phyloP scores from a whole-genome alignment of 163 green algal genomes.

The Coccomyxa subellipsoidea region DNA sequence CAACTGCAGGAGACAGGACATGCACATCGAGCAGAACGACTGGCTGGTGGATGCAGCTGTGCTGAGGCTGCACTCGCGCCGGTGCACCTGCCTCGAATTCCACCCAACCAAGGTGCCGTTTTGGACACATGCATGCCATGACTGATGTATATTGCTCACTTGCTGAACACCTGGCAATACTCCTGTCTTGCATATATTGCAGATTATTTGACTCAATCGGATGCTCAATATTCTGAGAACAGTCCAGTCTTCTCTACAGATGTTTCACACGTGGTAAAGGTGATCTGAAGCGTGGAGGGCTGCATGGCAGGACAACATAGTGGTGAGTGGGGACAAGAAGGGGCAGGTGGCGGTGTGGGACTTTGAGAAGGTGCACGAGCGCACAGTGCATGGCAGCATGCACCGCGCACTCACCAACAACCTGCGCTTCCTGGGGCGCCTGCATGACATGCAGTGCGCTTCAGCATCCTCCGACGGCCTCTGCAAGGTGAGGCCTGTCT shows the following conservation, averaged over 20 bases:
- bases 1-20: constrained; percentile 12
- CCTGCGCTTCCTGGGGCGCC: constrained; percentile 47
- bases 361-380: constrained; percentile 75
- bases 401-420: constrained; percentile 68
- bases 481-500: constrained; percentile 44
- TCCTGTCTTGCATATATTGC: too few species aligned
- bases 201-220: too few species aligned
- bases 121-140: too few species aligned
- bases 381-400: constrained; percentile 68
- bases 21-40: constrained; percentile 6
- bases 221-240: too few species aligned
- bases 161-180: too few species aligned
- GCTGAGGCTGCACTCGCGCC: constrained; percentile 72
- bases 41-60: constrained; percentile 79
- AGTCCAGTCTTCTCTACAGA: too few species aligned
- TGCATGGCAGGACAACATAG: constrained; percentile 57
- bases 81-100: constrained; percentile 75
- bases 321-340: constrained; percentile 79
- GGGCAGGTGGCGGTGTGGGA: constrained; percentile 83
- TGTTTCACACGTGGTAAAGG: too few species aligned
- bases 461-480: constrained; percentile 73
- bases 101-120: constrained; percentile 44
- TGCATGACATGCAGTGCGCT: constrained; percentile 35
- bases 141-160: too few species aligned
- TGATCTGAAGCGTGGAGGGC: too few species aligned